These are phyloP conservation scores for Globisporangium barbulae DNA, from an alignment of 352 stramenopile species.

Conservation along the genomic window DNA sequence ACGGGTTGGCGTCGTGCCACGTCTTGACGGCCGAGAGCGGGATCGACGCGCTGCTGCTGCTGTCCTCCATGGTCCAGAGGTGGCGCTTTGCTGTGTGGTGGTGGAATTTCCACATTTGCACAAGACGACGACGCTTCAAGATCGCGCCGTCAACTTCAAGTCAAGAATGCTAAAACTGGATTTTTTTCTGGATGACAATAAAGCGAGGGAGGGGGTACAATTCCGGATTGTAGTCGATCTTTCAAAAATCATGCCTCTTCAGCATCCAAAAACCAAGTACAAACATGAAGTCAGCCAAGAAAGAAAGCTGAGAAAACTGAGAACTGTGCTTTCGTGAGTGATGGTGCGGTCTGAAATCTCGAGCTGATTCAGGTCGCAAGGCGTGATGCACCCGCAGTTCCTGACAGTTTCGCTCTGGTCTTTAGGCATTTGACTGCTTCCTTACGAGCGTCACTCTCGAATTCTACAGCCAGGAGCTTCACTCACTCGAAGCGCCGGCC, in stretches of 20 bases:
- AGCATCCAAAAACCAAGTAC: not conserved
- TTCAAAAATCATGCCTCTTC: not conserved
- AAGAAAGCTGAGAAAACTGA: not conserved
- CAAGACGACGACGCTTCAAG: not conserved
- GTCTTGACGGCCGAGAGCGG: slow-evolving; percentile 4
- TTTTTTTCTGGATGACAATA: not conserved
- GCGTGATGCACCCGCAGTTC: not conserved
- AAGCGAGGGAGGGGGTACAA: not conserved
- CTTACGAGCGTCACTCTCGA: not conserved
- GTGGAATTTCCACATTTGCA: not conserved
- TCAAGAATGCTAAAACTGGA: not conserved
- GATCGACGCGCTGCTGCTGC: slow-evolving; percentile 6
- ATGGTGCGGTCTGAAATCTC: not conserved
- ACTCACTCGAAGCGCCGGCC: not conserved
- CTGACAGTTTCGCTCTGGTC: not conserved
- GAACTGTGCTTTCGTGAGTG: not conserved
- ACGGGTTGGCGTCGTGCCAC: slow-evolving; percentile 13
- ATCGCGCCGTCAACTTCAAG: not conserved
- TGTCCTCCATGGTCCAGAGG: not conserved
- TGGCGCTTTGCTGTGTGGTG: not conserved
- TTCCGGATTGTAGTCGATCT: not conserved
- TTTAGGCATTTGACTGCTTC: not conserved
- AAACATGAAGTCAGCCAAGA: not conserved
- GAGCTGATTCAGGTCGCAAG: too few species aligned
- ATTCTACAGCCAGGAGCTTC: not conserved